Base-by-base conservation (phyloP, 2,329 filamentous ascomycete genomes). In the Aspergillus caelatus region DNA sequence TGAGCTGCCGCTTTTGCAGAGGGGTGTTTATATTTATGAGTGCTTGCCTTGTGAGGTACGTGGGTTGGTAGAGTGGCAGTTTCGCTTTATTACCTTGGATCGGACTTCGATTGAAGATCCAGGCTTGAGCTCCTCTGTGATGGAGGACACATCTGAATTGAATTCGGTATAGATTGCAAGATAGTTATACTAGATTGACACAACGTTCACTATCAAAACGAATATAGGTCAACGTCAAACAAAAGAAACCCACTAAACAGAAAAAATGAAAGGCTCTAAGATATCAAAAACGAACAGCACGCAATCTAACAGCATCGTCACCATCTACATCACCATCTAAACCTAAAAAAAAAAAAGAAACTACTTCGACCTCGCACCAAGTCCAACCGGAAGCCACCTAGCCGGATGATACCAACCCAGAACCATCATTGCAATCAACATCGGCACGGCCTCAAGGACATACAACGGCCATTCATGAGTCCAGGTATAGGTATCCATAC, bases 381-480 rank as follows among this genome's bases (percentile, higher is more conserved):
- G 11, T 73, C 30, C 61, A 57, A 64, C 41, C 3, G 75, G 72
- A 5, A 84, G 70, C 62, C 78, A 81, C 12, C 71, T 74, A 9
- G 76, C 75, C 0, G 84, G 84, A 65, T 86, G 82, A 70, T 79
- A 85, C 43, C 83, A 68, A 5, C 81, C 82, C 63, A 86, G 83
- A 1, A 83, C 76, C 0, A 78, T 71, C 39, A 86, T 77, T 7
- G 84, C 83, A 0, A 79, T 70, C 3, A 81, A 64, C 75, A 71
- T 71, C 0, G 84, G 83, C 8, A 83, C 63, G 0, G 81, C 78
- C 63, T 86, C 84, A 16, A 86, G 81, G 2, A 80, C 77, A 77
- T 83, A 86, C 61, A 86, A 82, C 32, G 82, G 80, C 81, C 84
- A 85, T 65, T 86, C 84, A 26, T 83, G 80, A 4, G 70, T 76